Evolutionary conservation across 1,139 yeast genomes (phyloP), one percentile per base, ranked within the genome.

Genomic region (Meyerozyma athensensis): DNA sequence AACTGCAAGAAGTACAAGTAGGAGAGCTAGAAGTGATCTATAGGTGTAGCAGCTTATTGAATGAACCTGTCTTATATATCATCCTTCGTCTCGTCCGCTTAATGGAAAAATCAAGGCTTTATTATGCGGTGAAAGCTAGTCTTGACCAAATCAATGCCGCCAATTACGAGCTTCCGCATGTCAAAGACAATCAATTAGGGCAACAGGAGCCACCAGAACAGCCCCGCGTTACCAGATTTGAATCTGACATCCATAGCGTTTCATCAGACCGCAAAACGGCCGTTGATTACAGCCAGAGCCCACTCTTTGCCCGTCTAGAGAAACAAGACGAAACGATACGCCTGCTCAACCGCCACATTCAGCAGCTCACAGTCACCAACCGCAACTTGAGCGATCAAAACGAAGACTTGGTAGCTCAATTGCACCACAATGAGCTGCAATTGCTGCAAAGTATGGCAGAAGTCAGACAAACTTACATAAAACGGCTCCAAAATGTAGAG

Each of bases 131-230:
- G 7, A 41, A 40, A 23, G 43, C 44, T 16, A 42, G 39, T n/a
- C 49, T 52, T 21, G 39, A 39, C 14, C 44, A 45, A 34, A 47
- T 48, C 33, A 46, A 43, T 10, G 39, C 35, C 20, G 39, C 39
- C 12, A 41, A 45, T 13, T 50, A 40, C 36, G 45, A 42, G 8
- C 37, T 49, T 12, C 49, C 49, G 7, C 34, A 34, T 19, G 30
- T 32, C 26, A 36, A 32, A 10, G 16, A 19, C n/a, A n/a, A n/a
- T n/a, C n/a, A n/a, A n/a, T n/a, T n/a, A n/a, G n/a, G n/a, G n/a
- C n/a, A n/a, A n/a, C n/a, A n/a, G n/a, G n/a, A n/a, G n/a, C n/a
- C n/a, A n/a, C n/a, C n/a, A n/a, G n/a, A n/a, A n/a, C n/a, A n/a
- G n/a, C n/a, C n/a, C n/a, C n/a, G n/a, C n/a, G n/a, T n/a, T n/a